These are phyloP conservation scores for Scleroderma citrinum DNA, from an alignment of 768 basidiomycete genomes.

Conservation along the genomic window DNA sequence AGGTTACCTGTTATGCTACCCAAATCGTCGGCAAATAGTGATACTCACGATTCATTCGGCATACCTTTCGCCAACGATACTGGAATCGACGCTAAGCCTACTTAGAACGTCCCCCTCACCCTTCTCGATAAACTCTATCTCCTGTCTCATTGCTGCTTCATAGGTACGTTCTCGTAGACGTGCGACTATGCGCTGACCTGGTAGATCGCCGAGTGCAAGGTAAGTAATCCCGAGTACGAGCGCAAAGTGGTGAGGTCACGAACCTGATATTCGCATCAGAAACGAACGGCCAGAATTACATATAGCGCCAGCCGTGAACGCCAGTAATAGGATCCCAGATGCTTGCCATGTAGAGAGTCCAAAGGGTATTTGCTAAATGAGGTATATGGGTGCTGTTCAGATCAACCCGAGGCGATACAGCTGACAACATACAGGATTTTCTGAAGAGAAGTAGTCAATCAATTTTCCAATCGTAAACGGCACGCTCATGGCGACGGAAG, in stretches of 20 bases:
- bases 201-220: not conserved
- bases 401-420: slow-evolving; percentile 21
- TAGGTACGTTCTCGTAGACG: slow-evolving; percentile 80
- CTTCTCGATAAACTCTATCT: slow-evolving; percentile 88
- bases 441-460: slow-evolving; percentile 85
- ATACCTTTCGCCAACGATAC: slow-evolving; percentile 89
- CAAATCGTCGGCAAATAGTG: not conserved
- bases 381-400: not conserved
- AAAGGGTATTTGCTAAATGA: slow-evolving; percentile 63
- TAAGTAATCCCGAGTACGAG: not conserved
- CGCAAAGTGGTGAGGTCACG: slow-evolving; percentile 9
- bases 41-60: not conserved
- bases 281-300: slow-evolving; percentile 82
- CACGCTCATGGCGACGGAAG: slow-evolving; percentile 85
- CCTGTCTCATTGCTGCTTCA: slow-evolving; percentile 76
- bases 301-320: slow-evolving; percentile 82
- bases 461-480: slow-evolving; percentile 91
- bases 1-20: slow-evolving; percentile 69
- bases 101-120: slow-evolving; percentile 94
- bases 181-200: slow-evolving; percentile 87
- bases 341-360: slow-evolving; percentile 78
- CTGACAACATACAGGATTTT: slow-evolving; percentile 47
- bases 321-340: slow-evolving; percentile 59
- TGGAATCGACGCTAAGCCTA: slow-evolving; percentile 84
- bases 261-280: slow-evolving; percentile 82